A percentile compares a stretch with the other conserved stretches of the same genome.
Conservation (phyloP, 176 grass and related monocot genomes). For the Musa beccarii region DNA sequence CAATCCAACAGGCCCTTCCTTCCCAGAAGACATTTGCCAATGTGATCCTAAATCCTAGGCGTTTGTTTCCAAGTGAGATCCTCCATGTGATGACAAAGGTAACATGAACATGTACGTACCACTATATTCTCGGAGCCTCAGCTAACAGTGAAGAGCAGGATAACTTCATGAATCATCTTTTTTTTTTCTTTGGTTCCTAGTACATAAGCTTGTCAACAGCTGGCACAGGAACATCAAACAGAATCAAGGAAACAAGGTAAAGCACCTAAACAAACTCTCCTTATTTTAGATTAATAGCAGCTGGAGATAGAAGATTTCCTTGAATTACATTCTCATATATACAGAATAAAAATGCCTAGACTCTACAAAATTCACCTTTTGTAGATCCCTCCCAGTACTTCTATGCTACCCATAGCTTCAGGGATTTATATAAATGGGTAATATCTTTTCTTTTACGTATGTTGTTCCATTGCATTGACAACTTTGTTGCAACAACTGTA, state of each 20-base stretch:
- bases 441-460: not conserved
- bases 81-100: too few relatives aligned
- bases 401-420: constrained; percentile 6
- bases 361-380: constrained; percentile 19
- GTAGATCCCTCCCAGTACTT: not conserved
- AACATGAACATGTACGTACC: too few relatives aligned
- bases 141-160: too few relatives aligned
- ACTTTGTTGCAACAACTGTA: constrained; percentile 4
- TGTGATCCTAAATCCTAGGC: too few relatives aligned
- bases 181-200: too few relatives aligned
- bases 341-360: constrained; percentile 16
- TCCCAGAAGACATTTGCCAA: too few relatives aligned
- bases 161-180: too few relatives aligned
- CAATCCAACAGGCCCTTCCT: too few relatives aligned
- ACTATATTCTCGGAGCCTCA: too few relatives aligned
- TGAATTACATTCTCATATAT: constrained; percentile 12
- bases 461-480: constrained; percentile 17
- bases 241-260: not conserved
- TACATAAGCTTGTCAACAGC: too few relatives aligned
- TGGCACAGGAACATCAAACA: not conserved
- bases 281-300: constrained; percentile 2
- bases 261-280: not conserved
- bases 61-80: too few relatives aligned
- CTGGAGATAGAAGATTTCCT: constrained; percentile 13
- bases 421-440: constrained; percentile 9